Evolutionary conservation across 2,329 filamentous ascomycete species (phyloP).

Genomic region (Tolypocladium guangdongense): DNA sequence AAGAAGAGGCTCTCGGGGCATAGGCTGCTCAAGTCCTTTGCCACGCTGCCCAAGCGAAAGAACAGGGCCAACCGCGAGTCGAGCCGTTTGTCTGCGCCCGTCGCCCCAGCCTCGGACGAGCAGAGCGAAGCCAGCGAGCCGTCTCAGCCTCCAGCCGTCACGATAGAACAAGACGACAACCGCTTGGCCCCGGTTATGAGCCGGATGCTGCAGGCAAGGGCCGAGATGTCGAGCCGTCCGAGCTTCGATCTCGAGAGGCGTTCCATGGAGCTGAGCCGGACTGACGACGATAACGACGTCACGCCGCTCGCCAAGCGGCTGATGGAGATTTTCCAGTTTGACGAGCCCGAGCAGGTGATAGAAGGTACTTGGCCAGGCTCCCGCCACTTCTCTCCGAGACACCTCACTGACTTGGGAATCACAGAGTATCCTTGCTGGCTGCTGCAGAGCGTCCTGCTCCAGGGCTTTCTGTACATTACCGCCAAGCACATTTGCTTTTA

Average conservation of each 20-base stretch:
- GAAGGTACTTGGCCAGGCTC: constrained; percentile 39
- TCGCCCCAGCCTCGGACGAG: constrained; percentile 20
- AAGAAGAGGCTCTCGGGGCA: constrained; percentile 52
- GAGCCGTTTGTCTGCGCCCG: constrained; percentile 26
- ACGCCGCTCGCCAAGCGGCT: constrained; percentile 58
- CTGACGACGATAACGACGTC: constrained; percentile 27
- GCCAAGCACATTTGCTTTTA: constrained; percentile 92
- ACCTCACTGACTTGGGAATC: neutral
- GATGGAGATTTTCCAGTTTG: constrained; percentile 79
- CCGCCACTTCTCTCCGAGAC: neutral
- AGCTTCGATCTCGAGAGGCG: constrained; percentile 43
- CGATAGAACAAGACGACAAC: constrained; percentile 21
- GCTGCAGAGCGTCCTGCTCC: constrained; percentile 79
- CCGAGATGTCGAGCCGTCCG: constrained; percentile 47
- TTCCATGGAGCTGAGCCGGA: constrained; percentile 27
- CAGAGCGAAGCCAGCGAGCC: constrained; percentile 14
- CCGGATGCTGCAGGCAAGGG: constrained; percentile 63
- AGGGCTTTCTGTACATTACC: constrained; percentile 95
- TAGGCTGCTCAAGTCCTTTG: constrained; percentile 55
- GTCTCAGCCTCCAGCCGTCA: constrained; percentile 9
- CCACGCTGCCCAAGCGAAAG: constrained; percentile 41
- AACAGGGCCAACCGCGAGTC: constrained; percentile 30
- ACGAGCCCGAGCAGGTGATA: constrained; percentile 72
- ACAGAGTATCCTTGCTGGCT: constrained; percentile 89
- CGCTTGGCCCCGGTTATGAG: constrained; percentile 63